phyloP scores from a whole-genome alignment of 2,329 filamentous ascomycete genomes.

The Neopestalotiopsis sp. region DNA sequence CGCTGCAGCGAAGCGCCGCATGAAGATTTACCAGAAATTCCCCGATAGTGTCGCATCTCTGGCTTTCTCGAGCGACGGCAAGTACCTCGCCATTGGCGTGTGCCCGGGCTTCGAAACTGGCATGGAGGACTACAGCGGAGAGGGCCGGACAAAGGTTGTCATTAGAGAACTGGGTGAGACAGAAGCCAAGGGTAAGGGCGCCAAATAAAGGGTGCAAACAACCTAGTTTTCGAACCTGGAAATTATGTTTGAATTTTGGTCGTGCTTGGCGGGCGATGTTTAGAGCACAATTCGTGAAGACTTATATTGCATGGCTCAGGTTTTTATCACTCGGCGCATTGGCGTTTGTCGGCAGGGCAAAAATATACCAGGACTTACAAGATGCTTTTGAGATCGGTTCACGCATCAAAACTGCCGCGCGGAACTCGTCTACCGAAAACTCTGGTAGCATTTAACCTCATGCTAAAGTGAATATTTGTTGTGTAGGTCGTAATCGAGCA shows the following conservation, averaged over 20 bases:
- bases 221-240: background rate
- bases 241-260: background rate
- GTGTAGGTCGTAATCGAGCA: background rate
- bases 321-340: constrained; percentile 16
- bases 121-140: constrained; percentile 76
- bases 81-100: constrained; percentile 77
- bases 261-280: background rate
- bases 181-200: constrained; percentile 85
- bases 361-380: constrained; percentile 16
- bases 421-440: background rate
- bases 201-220: constrained; percentile 55
- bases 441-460: background rate
- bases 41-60: constrained; percentile 78
- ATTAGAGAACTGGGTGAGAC: constrained; percentile 84
- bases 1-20: constrained; percentile 84
- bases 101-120: constrained; percentile 90
- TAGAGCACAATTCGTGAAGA: background rate
- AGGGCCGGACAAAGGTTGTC: constrained; percentile 77
- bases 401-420: background rate
- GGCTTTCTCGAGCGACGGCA: constrained; percentile 78
- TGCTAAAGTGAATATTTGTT: background rate
- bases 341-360: constrained; percentile 17
- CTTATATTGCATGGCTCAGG: background rate
- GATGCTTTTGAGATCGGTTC: background rate
- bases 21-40: constrained; percentile 88